Evolutionary conservation across 768 basidiomycete species (phyloP), one percentile per base, ranked within the genome.

Genomic region (Tubosaeta sp.): DNA sequence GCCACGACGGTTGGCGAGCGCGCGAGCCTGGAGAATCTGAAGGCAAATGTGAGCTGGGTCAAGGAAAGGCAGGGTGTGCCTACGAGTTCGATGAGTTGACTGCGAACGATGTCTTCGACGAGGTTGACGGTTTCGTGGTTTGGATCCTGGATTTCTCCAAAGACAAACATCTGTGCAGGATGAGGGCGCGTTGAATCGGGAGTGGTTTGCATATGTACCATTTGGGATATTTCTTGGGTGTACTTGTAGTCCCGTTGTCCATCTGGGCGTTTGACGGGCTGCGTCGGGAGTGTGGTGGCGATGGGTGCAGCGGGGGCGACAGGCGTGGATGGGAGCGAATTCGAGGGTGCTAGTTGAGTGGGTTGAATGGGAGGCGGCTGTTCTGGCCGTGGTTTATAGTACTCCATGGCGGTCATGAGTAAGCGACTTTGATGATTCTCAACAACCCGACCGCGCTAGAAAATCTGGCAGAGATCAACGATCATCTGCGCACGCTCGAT

Each of bases 61-160:
- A 39, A 4, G 12, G n/a, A 18, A 3, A 4, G 2, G 13, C 32
- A 47, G 44, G 2, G 35, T 48, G 18, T 34, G 55, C 79, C 44
- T 51, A 94, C 94, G 47, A 96, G 82, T 68, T 96, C 93, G 49
- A 94, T 88, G 40, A 98, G 77, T 57, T 97, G 93, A 47, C 88
- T 79, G 32, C 90, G 80, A 18, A 95, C 89, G 45, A 95, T 91
- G 63, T 98, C 94, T 67, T 97, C 94, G n/a, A 98, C 90, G 29
- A 94, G 80, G 61, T 90, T 90, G 13, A 94, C 88, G 0, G 94
- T 93, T 49, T 92, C 92, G 13, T 78, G 76, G 48, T 84, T 81
- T 2, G 94, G 91, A 51, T 95, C 92, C 64, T 93, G 89, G 3
- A 95, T 89, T 71, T 94, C 93, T 9, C 93, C 93, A 68, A 96